Evolutionary conservation across 495 filamentous ascomycete genomes (phyloP).

Genomic region (Daldinia caldariorum): DNA sequence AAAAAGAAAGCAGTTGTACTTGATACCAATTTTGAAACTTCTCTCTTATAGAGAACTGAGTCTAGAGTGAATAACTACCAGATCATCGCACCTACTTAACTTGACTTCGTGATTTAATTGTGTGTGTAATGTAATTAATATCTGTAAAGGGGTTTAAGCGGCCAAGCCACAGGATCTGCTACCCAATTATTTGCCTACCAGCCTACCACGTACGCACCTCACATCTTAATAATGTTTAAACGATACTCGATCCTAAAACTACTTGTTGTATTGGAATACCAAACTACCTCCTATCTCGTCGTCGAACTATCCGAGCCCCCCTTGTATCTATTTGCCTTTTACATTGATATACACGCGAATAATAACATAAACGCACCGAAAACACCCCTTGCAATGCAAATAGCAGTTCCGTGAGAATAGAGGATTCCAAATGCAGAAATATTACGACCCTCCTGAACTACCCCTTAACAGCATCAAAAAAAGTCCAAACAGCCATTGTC

Average conservation of each 20-base stretch:
- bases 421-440: constrained; percentile 22
- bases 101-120: no score
- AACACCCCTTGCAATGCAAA: constrained; percentile 39
- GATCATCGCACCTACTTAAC: no score
- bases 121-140: background rate
- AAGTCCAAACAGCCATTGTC: constrained; percentile 8
- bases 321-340: constrained; percentile 18
- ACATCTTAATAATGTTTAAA: background rate
- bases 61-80: no score
- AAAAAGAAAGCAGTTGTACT: no score
- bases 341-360: constrained; percentile 17
- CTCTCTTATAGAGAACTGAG: no score
- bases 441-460: constrained; percentile 19
- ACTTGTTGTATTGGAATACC: background rate
- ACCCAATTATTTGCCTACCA: background rate
- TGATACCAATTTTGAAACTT: no score
- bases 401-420: constrained; percentile 10
- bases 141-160: background rate
- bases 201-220: background rate
- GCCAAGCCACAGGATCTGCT: background rate
- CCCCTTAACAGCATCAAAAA: constrained; percentile 3
- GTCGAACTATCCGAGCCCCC: constrained; percentile 12
- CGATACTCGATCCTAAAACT: background rate
- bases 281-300: constrained; percentile 7
- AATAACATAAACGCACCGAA: constrained; percentile 12